Percentiles rank a stretch among this genome's conserved stretches.
Evolutionary conservation across 2,329 filamentous ascomycete genomes (phyloP).

Genomic region (Sphaerulina musiva): DNA sequence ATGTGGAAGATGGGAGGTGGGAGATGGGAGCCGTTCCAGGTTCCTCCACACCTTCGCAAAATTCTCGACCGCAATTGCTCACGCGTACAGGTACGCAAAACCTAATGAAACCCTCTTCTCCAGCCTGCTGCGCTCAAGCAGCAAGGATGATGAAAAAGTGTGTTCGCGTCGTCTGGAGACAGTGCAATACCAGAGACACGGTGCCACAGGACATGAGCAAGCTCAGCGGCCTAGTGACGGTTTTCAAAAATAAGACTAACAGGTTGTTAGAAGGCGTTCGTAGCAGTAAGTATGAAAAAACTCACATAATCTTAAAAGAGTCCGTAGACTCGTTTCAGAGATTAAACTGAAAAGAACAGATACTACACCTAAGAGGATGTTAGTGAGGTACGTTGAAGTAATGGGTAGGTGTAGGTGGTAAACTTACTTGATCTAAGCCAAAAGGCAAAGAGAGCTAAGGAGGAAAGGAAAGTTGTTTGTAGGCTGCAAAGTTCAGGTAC

Average conservation of each 20-base stretch:
- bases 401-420: background rate
- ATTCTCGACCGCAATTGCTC: background rate
- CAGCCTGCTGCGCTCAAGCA: background rate
- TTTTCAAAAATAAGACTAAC: conserved; percentile 1
- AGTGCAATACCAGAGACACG: conserved; percentile 4
- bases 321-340: background rate
- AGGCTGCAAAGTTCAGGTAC: too few relatives aligned
- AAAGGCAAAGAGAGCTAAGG: background rate
- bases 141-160: conserved; percentile 1
- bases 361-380: background rate
- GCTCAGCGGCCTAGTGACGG: conserved; percentile 1
- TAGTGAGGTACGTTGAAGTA: background rate
- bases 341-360: background rate
- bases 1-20: background rate
- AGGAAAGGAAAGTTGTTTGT: too few relatives aligned
- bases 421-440: conserved; percentile 12
- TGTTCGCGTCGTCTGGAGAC: background rate
- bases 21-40: background rate
- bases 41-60: background rate
- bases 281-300: background rate
- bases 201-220: conserved; percentile 4
- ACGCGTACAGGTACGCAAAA: background rate
- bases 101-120: background rate
- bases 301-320: background rate
- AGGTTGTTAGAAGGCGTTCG: background rate